Evolutionary conservation across 768 basidiomycete genomes (phyloP).

Genomic region (Candolleomyces aberdarensis): DNA sequence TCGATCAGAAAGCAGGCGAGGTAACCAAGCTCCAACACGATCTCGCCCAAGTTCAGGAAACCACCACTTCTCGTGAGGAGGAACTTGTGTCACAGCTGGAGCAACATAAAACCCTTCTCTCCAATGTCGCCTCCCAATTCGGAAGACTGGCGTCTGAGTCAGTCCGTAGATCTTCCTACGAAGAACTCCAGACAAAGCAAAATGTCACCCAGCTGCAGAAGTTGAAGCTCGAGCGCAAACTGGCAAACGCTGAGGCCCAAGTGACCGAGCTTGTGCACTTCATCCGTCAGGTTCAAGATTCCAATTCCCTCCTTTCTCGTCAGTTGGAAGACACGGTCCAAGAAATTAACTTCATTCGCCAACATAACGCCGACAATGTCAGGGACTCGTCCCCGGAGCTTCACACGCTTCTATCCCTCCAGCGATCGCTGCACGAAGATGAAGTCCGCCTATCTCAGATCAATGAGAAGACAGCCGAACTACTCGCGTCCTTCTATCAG

Average conservation of each 20-base stretch:
- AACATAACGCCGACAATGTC: slow-evolving; percentile 10
- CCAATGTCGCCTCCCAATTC: slow-evolving; percentile 35
- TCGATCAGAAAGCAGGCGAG: slow-evolving; percentile 35
- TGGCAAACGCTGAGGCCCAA: slow-evolving; percentile 66
- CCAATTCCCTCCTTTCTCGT: slow-evolving; percentile 42
- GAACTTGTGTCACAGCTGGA: slow-evolving; percentile 49
- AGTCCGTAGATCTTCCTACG: slow-evolving; percentile 33
- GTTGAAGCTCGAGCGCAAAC: slow-evolving; percentile 54
- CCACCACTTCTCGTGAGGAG: slow-evolving; percentile 38
- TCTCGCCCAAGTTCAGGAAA: slow-evolving; percentile 27
- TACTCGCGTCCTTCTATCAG: slow-evolving; percentile 34
- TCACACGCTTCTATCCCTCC: slow-evolving; percentile 15
- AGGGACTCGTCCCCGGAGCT: slow-evolving; percentile 1
- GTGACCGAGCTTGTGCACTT: slow-evolving; percentile 62
- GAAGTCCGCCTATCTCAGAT: slow-evolving; percentile 7
- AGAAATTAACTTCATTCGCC: slow-evolving; percentile 25
- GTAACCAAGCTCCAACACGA: slow-evolving; percentile 29
- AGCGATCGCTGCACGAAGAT: slow-evolving; percentile 18
- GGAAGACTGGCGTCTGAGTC: slow-evolving; percentile 21
- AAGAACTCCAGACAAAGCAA: slow-evolving; percentile 38
- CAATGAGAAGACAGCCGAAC: slow-evolving; percentile 13
- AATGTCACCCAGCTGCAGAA: slow-evolving; percentile 30
- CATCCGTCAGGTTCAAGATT: slow-evolving; percentile 53
- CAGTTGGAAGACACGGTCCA: slow-evolving; percentile 30
- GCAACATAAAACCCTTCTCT: slow-evolving; percentile 43